Conservation (phyloP, 768 basidiomycete genomes). For the Mycena filopes region DNA sequence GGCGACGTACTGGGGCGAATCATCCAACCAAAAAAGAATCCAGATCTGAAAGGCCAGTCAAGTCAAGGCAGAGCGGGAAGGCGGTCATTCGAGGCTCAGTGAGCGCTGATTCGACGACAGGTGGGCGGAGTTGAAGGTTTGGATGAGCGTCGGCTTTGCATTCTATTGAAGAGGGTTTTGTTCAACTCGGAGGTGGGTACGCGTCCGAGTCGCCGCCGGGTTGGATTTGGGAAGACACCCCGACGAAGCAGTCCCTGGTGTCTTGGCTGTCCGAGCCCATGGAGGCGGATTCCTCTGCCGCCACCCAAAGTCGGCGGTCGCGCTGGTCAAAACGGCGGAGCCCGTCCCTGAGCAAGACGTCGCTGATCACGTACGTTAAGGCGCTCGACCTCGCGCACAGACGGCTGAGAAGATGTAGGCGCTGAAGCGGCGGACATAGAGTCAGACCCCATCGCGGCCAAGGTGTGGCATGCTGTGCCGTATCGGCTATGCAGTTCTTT, state of each 20-base stretch:
- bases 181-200: slow-evolving; percentile 75
- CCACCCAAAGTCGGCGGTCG: slow-evolving; percentile 40
- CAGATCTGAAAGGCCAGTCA: too few species aligned
- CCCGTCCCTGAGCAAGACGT: slow-evolving; percentile 72
- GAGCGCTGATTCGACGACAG: too few species aligned
- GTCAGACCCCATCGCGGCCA: slow-evolving; percentile 94
- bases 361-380: slow-evolving; percentile 66
- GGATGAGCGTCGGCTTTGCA: too few species aligned
- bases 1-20: too few species aligned
- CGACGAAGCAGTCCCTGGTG: slow-evolving; percentile 66
- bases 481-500: too few species aligned
- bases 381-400: slow-evolving; percentile 75
- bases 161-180: slow-evolving; percentile 79
- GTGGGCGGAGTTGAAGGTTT: too few species aligned
- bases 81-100: too few species aligned
- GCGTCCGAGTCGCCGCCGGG: too few species aligned
- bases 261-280: slow-evolving; percentile 77
- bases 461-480: slow-evolving; percentile 97
- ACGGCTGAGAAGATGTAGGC: slow-evolving; percentile 85
- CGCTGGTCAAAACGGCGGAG: slow-evolving; percentile 49
- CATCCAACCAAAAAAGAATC: too few species aligned
- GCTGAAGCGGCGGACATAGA: slow-evolving; percentile 87
- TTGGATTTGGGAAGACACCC: slow-evolving; percentile 58
- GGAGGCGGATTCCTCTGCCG: slow-evolving; percentile 80
- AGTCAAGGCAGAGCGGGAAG: too few species aligned